Conservation (phyloP, 1,139 yeast species). For the Taphrina wiesneri region DNA sequence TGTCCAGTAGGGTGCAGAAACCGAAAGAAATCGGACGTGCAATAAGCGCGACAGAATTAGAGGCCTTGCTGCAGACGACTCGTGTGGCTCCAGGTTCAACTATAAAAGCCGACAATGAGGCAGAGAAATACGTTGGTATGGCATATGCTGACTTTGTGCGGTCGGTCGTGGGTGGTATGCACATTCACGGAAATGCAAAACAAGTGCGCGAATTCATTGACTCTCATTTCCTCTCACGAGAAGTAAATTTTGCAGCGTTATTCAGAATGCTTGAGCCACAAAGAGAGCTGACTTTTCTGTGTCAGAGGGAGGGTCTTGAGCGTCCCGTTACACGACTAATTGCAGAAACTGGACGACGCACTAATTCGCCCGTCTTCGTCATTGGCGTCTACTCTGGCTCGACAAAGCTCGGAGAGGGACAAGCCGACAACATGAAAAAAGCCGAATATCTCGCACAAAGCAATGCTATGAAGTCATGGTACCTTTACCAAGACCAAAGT, state of each 20-base stretch:
- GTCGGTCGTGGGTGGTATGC: conserved; percentile 51
- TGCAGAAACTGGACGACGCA: conserved; percentile 89
- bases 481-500: conserved; percentile 78
- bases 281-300: conserved; percentile 73
- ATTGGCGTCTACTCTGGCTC: conserved; percentile 89
- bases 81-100: conserved; percentile 39
- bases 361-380: conserved; percentile 80
- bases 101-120: conserved; percentile 51
- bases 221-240: conserved; percentile 74
- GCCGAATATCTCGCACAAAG: conserved; percentile 92
- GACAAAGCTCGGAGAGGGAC: conserved; percentile 88
- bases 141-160: conserved; percentile 54
- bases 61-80: conserved; percentile 34
- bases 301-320: conserved; percentile 73
- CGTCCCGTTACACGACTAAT: conserved; percentile 78
- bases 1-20: conserved; percentile 47
- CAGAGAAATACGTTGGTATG: conserved; percentile 49
- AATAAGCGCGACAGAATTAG: conserved; percentile 52
- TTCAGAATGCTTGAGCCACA: conserved; percentile 84
- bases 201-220: conserved; percentile 65
- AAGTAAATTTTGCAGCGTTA: conserved; percentile 69
- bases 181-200: conserved; percentile 58
- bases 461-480: conserved; percentile 87
- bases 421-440: conserved; percentile 86
- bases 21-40: conserved; percentile 59